Evolutionary conservation across 345 rosid species (phyloP), one percentile per base, ranked within the genome.

Genomic region (Gynandropsis gynandra): DNA sequence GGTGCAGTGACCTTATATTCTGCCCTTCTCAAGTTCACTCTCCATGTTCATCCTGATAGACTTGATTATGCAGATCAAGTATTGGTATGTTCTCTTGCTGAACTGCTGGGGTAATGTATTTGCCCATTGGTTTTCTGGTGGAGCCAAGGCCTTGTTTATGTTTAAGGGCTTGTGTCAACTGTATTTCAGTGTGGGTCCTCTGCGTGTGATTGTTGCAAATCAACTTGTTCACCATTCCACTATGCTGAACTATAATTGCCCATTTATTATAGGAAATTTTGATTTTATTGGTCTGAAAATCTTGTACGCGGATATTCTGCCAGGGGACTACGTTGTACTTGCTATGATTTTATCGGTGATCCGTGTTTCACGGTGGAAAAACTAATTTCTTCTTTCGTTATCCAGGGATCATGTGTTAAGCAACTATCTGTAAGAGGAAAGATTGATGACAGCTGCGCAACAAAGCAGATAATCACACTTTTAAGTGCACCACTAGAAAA

Each of bases 11-110:
- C 94, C 53, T 72, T 88, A 54, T 93, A 88, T 76, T 93, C 95
- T 8, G 88, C 97, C 63, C 99, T 93, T 72, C 95, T 88, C 45
- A 93, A 83, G 41, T 93, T 93, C 71, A 88, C 95, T 37, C 95
- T 93, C 40, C 94, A 88, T 72, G 99, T 93, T 59, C 99, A 93
- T 64, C 99, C 99, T 27, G 99, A 93, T 56, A 89, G 99, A 50
- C 87, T 93, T 60, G 97, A 93, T 69, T 88, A 93, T 74, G 97
- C 95, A 10, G 99, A 93, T 71, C 94, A 93, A 93, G 99, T 85
- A 27, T 66, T 85, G 95, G 95, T 81, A 81, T 63, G 68, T 45
- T 40, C 31, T 36, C 52, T 35, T 36, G 32, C 17, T 43, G 33
- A 14, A 21, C 16, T 29, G 52, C 46, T 35, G 16, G 12, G 44